Conservation (phyloP, 371 early-diverging fungal species). For the Apophysomyces trapeziformis region DNA sequence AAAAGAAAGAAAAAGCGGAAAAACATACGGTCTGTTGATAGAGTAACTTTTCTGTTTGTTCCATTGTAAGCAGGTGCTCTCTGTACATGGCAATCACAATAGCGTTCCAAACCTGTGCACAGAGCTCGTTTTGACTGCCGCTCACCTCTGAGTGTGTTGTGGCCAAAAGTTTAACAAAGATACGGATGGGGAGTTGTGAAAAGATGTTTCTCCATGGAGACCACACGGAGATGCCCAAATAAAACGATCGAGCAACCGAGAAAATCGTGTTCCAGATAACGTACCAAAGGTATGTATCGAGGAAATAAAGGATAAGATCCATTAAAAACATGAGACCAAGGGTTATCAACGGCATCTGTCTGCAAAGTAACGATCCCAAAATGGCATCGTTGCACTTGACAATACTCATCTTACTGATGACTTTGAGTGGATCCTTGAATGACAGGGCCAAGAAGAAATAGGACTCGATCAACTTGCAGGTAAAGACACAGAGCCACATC, state of each 20-base stretch:
- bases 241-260: slow-evolving; percentile 78
- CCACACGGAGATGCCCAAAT: slow-evolving; percentile 83
- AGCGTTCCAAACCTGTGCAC: slow-evolving; percentile 89
- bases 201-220: slow-evolving; percentile 89
- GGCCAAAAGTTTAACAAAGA: slow-evolving; percentile 78
- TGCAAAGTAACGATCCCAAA: slow-evolving; percentile 58
- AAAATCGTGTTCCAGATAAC: slow-evolving; percentile 83
- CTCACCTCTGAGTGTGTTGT: slow-evolving; percentile 68
- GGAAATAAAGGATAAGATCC: slow-evolving; percentile 78
- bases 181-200: slow-evolving; percentile 81
- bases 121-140: slow-evolving; percentile 74
- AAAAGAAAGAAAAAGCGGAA: too few relatives aligned
- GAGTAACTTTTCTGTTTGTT: slow-evolving; percentile 74
- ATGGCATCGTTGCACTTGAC: slow-evolving; percentile 57
- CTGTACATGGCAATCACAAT: slow-evolving; percentile 87
- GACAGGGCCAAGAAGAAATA: slow-evolving; percentile 82
- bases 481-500: slow-evolving; percentile 77
- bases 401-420: slow-evolving; percentile 57
- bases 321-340: slow-evolving; percentile 75
- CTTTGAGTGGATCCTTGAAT: slow-evolving; percentile 79
- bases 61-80: slow-evolving; percentile 79
- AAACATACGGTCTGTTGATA: slow-evolving; percentile 69
- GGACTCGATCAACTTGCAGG: slow-evolving; percentile 78
- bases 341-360: slow-evolving; percentile 68
- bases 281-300: slow-evolving; percentile 93